phyloP scores from a whole-genome alignment of 495 filamentous ascomycete species.

The Penicillium cosmopolitanum region DNA sequence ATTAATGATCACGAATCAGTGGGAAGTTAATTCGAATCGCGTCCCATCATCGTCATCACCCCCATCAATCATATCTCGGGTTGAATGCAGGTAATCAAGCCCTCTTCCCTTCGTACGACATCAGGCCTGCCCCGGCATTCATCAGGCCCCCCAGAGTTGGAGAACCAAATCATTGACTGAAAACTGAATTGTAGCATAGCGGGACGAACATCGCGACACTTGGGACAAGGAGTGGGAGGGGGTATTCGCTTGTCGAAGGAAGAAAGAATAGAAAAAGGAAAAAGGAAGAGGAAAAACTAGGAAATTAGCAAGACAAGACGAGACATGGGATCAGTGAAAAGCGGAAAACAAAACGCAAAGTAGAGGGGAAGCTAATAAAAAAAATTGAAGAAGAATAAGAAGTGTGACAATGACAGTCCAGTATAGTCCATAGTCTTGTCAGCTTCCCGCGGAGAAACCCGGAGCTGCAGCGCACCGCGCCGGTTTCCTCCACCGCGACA shows the following conservation, averaged over 20 bases:
- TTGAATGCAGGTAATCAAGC: neutral
- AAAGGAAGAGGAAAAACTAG: neutral
- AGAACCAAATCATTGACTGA: neutral
- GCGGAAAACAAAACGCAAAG: no score
- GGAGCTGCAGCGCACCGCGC: neutral
- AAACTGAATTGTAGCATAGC: neutral
- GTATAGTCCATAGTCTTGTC: neutral
- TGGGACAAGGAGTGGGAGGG: slow-evolving; percentile 18
- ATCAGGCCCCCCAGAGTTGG: neutral
- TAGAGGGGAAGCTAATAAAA: neutral
- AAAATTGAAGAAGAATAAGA: neutral
- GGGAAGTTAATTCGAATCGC: neutral
- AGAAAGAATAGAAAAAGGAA: neutral
- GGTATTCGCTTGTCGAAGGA: slow-evolving; percentile 33
- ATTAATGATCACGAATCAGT: neutral
- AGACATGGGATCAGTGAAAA: neutral
- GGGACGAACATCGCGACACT: neutral
- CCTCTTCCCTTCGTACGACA: neutral
- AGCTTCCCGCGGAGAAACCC: slow-evolving; percentile 20
- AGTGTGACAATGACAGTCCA: neutral
- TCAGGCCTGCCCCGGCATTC: neutral
- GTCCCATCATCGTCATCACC: neutral
- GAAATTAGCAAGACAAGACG: neutral
- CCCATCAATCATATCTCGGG: neutral
- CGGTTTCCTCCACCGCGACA: neutral